These are phyloP conservation scores for Diplodia corticola DNA, from an alignment of 2,329 filamentous ascomycete genomes.

Conservation along the genomic window DNA sequence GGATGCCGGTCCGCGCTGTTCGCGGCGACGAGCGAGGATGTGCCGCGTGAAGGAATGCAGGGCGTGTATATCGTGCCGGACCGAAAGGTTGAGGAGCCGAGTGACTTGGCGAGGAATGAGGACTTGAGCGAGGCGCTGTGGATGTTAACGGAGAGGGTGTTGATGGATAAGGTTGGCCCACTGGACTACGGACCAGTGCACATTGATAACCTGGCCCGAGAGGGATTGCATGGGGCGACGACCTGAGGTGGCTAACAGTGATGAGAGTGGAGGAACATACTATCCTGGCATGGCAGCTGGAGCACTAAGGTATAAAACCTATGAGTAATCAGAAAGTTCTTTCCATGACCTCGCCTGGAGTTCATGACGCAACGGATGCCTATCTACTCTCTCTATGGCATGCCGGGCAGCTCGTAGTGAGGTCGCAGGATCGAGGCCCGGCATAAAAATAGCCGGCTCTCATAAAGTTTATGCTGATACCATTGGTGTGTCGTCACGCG, in stretches of 20 bases:
- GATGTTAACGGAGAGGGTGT: slow-evolving; percentile 47
- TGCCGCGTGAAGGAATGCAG: slow-evolving; percentile 47
- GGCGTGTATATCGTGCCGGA: slow-evolving; percentile 53
- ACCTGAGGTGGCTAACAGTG: neutral
- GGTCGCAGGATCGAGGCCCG: neutral
- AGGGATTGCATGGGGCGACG: slow-evolving; percentile 5
- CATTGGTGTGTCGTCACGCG: neutral
- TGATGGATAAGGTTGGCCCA: slow-evolving; percentile 44
- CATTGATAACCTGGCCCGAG: slow-evolving; percentile 10
- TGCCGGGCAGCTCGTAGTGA: neutral
- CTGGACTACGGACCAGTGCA: slow-evolving; percentile 22
- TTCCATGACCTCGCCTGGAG: neutral
- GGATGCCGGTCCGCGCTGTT: slow-evolving; percentile 52
- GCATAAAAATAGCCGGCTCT: neutral
- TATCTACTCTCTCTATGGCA: too few relatives aligned
- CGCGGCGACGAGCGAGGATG: slow-evolving; percentile 48
- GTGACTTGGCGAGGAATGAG: slow-evolving; percentile 46
- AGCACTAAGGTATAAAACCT: neutral
- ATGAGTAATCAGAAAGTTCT: neutral
- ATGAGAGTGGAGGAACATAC: neutral
- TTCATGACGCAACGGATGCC: neutral
- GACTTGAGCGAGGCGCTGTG: slow-evolving; percentile 48
- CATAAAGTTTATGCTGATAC: neutral
- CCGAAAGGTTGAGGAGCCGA: slow-evolving; percentile 47
- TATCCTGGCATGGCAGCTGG: neutral